Percentiles rank a stretch among this genome's conserved stretches.
Evolutionary conservation across 192 early-diverging fungal species (phyloP).

Genomic region (Thoreauomyces humboldtii): DNA sequence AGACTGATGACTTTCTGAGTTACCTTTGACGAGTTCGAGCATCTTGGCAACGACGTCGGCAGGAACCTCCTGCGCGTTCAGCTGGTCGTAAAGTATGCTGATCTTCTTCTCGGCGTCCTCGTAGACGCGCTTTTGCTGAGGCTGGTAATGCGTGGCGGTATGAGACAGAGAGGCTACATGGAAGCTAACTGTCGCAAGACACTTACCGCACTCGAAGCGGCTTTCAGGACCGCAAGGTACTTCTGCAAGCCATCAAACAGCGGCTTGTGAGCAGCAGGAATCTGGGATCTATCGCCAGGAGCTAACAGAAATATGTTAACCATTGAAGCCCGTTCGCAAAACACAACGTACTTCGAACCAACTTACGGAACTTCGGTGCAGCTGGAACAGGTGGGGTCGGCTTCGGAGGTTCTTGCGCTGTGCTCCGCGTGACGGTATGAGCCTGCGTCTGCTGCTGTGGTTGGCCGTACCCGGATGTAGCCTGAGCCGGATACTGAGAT

Average conservation of each 20-base stretch:
- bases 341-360: too few relatives aligned
- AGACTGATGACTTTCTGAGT: not conserved
- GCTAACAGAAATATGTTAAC: too few relatives aligned
- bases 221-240: constrained; percentile 10
- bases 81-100: constrained; percentile 74
- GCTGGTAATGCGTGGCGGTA: too few relatives aligned
- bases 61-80: constrained; percentile 77
- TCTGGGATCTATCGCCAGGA: constrained; percentile 79
- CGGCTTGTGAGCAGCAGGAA: constrained; percentile 69
- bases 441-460: not conserved
- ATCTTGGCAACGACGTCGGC: constrained; percentile 61
- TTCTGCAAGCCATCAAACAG: constrained; percentile 55
- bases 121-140: constrained; percentile 69
- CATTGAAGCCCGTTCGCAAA: constrained; percentile 1
- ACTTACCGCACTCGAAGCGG: constrained; percentile 13
- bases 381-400: not conserved
- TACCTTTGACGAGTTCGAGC: constrained; percentile 63
- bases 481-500: not conserved
- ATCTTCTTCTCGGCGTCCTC: constrained; percentile 87
- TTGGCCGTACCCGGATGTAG: constrained; percentile 27
- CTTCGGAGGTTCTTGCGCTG: not conserved
- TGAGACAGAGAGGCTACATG: too few relatives aligned
- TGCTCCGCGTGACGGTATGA: constrained; percentile 1
- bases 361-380: constrained; percentile 25
- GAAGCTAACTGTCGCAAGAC: too few relatives aligned